These are phyloP conservation scores for Yamadazyma siamensis DNA, from an alignment of 1,139 yeast genomes.

Conservation along the genomic window DNA sequence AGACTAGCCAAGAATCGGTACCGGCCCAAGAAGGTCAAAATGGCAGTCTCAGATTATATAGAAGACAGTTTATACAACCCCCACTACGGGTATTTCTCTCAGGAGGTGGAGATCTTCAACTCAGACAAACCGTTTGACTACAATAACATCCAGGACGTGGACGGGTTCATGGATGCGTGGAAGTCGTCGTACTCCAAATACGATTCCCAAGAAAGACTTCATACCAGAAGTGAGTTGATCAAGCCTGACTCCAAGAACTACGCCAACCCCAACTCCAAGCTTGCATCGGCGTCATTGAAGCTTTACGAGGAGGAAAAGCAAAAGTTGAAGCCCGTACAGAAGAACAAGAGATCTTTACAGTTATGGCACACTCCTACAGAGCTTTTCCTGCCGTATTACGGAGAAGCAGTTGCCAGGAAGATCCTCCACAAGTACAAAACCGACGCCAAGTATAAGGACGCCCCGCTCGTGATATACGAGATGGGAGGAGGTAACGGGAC, in stretches of 20 bases:
- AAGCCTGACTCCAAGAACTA: constrained; percentile 13
- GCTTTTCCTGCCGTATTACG: constrained; percentile 77
- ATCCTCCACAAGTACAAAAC: constrained; percentile 65
- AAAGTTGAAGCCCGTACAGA: constrained; percentile 10
- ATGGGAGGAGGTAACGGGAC: constrained; percentile 94
- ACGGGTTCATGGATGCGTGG: constrained; percentile 72
- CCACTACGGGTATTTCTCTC: constrained; percentile 74
- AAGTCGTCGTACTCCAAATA: constrained; percentile 59
- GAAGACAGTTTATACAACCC: constrained; percentile 86
- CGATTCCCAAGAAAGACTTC: constrained; percentile 26
- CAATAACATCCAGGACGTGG: constrained; percentile 55
- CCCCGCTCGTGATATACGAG: constrained; percentile 72
- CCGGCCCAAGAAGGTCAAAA: constrained; percentile 63
- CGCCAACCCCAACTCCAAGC: constrained; percentile 19
- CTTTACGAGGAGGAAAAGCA: constrained; percentile 29
- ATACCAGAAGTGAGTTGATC: constrained; percentile 14
- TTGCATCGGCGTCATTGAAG: constrained; percentile 33
- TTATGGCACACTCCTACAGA: constrained; percentile 93
- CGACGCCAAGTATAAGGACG: constrained; percentile 56
- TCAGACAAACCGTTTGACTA: constrained; percentile 61
- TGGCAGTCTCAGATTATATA: constrained; percentile 75
- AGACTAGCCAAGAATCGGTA: constrained; percentile 41
- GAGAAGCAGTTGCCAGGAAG: constrained; percentile 79
- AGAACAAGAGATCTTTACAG: constrained; percentile 49
- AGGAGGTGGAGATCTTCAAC: constrained; percentile 75